phyloP scores from a whole-genome alignment of 495 filamentous ascomycete genomes.

The Aspergillus olivimuriae region DNA sequence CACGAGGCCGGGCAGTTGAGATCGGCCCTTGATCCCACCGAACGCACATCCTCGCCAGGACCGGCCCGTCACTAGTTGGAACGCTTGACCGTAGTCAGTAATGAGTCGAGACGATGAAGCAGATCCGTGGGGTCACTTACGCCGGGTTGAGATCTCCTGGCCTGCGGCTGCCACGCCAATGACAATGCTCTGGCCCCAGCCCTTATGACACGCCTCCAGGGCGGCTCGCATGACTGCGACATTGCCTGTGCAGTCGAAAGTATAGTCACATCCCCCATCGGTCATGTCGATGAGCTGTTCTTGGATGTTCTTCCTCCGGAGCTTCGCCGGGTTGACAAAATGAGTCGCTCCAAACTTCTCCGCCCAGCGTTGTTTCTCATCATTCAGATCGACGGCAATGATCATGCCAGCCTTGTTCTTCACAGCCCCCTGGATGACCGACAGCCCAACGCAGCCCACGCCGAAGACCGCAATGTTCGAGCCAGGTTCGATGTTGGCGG shows the following conservation, averaged over 20 bases:
- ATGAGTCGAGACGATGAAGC: conserved; percentile 8
- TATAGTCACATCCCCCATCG: conserved; percentile 98
- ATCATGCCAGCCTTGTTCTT: conserved; percentile 80
- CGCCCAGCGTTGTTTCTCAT: conserved; percentile 83
- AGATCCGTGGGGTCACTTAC: conserved; percentile 51
- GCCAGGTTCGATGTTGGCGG: conserved; percentile 83
- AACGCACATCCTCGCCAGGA: conserved; percentile 98
- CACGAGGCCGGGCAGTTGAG: conserved; percentile 83
- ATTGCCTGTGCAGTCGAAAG: conserved; percentile 98
- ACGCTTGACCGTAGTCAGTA: conserved; percentile 51
- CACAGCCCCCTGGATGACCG: conserved; percentile 92
- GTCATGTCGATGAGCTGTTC: conserved; percentile 95
- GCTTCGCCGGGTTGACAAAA: conserved; percentile 87
- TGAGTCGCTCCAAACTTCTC: conserved; percentile 93
- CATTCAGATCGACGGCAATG: conserved; percentile 94
- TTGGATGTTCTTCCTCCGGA: conserved; percentile 72
- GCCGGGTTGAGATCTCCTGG: conserved; percentile 92
- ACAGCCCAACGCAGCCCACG: conserved; percentile 90
- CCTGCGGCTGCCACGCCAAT: conserved; percentile 97
- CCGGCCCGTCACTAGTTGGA: conserved; percentile 96
- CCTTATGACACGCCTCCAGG: conserved; percentile 97
- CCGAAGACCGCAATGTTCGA: conserved; percentile 92
- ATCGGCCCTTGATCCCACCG: conserved; percentile 94
- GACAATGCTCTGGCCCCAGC: conserved; percentile 96
- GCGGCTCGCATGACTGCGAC: conserved; percentile 93